Conservation (phyloP, 1,284 basidiomycete genomes). For the Trichosporon asahii region DNA sequence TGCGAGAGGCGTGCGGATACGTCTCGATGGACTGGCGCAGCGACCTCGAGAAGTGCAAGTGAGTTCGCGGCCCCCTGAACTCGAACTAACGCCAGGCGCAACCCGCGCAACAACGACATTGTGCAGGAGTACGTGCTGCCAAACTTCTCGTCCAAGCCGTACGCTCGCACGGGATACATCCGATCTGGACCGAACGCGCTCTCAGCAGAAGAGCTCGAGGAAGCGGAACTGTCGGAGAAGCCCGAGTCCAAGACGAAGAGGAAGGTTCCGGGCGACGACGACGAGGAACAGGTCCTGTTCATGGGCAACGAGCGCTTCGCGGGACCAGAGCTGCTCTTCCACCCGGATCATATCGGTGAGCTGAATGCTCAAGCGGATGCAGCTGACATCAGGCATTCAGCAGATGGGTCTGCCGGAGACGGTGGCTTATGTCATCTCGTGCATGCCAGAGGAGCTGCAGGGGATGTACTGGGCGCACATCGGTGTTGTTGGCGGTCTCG, state of each 20-base stretch:
- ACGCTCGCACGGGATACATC: conserved; percentile 59
- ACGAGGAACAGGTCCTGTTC: conserved; percentile 71
- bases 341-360: conserved; percentile 80
- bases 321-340: conserved; percentile 83
- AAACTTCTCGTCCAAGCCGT: conserved; percentile 68
- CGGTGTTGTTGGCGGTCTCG: conserved; percentile 78
- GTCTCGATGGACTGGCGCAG: conserved; percentile 68
- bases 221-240: conserved; percentile 10
- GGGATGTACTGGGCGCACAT: conserved; percentile 95
- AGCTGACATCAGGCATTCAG: conserved; percentile 60
- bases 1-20: conserved; percentile 83
- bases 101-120: conserved; percentile 59
- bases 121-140: conserved; percentile 86
- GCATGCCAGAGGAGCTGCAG: conserved; percentile 70
- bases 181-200: conserved; percentile 52
- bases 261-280: conserved; percentile 22
- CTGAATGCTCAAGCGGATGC: too few relatives aligned
- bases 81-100: conserved; percentile 26
- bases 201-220: conserved; percentile 15
- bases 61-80: conserved; percentile 36
- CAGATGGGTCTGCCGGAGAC: conserved; percentile 74
- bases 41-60: conserved; percentile 79
- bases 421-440: conserved; percentile 68
- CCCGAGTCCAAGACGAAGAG: conserved; percentile 9
- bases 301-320: conserved; percentile 88